Evolutionary conservation across 2,329 filamentous ascomycete genomes (phyloP), one percentile per base, ranked within the genome.

Genomic region (Podosphaera xanthii): DNA sequence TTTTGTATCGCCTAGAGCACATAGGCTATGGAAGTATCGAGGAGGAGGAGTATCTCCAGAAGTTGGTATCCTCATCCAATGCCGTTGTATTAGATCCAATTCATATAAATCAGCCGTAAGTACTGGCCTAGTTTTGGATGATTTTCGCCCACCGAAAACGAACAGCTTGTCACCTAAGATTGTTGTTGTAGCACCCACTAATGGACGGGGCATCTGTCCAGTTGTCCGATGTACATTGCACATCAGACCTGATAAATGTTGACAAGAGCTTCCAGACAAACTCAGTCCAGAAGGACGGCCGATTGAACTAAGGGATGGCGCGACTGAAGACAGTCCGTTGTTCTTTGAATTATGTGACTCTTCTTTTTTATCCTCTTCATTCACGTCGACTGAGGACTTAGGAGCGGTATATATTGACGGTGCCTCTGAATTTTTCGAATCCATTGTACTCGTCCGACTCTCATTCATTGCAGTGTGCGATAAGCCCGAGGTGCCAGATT

Each of bases 11-110:
- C 92, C 92, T 1, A 98, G 74, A 0, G 87, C 80, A 70, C 92
- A 98, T 70, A 97, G 86, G 63, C 89, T 97, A 74, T 98, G 92
- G 64, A 98, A 98, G 70, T 98, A 98, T 62, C 92, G 81, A 7
- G 92, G 88, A 1, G 89, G 86, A 0, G 92, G 92, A 44, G 94
- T 75, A 66, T 97, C 89, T 52, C 92, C 92, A 35, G 76, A 78
- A 0, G 87, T 83, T 58, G 94, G 87, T 33, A 97, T 70, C 69
- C 90, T 96, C 10, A 84, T 88, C 92, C 92, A 98, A 71, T 97
- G 89, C 60, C 92, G 80, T 59, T 84, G 80, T 62, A 96, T 86
- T 53, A 98, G 77, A 70, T 98, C 91, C 59, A 98, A 74, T 70
- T 97, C 91, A 71, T 95, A 97, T 61, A 98, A 74, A 67, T 96